phyloP scores from a whole-genome alignment of 805 yeast species.

The Suhomyces tanzawaensis region DNA sequence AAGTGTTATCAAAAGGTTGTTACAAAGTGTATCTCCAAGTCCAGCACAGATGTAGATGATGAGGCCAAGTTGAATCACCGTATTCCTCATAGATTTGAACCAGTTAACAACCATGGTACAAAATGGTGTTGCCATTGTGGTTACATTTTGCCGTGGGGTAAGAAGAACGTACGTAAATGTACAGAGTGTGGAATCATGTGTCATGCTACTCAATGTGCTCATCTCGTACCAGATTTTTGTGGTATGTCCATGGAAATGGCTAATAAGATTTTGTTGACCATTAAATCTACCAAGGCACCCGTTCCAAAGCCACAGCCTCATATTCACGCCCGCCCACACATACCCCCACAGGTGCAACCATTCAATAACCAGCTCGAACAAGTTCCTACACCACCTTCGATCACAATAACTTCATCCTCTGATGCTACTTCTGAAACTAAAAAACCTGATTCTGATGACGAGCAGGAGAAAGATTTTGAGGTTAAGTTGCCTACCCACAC shows the following conservation, averaged over 20 bases:
- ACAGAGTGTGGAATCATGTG: conserved; percentile 93
- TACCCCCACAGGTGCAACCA: conserved; percentile 2
- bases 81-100: conserved; percentile 94
- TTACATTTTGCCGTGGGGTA: conserved; percentile 91
- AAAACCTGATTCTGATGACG: conserved; percentile 17
- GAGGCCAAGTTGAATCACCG: conserved; percentile 88
- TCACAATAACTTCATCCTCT: conserved; percentile 5
- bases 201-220: conserved; percentile 81
- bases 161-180: conserved; percentile 89
- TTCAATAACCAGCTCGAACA: conserved; percentile 2
- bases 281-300: conserved; percentile 58
- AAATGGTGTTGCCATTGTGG: conserved; percentile 99
- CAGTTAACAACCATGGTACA: conserved; percentile 89
- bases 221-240: conserved; percentile 95
- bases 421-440: conserved; percentile 6
- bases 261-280: conserved; percentile 79
- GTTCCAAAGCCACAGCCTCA: conserved; percentile 9
- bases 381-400: conserved; percentile 5
- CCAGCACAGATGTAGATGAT: conserved; percentile 68
- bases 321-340: conserved; percentile 3
- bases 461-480: conserved; percentile 18
- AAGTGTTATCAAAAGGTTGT: conserved; percentile 79
- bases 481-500: conserved; percentile 31
- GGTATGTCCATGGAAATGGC: conserved; percentile 99
- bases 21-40: conserved; percentile 78